Evolutionary conservation across 176 grass and related monocot species (phyloP), one percentile per base, ranked within the genome.

Genomic region (Elaeis guineensis): DNA sequence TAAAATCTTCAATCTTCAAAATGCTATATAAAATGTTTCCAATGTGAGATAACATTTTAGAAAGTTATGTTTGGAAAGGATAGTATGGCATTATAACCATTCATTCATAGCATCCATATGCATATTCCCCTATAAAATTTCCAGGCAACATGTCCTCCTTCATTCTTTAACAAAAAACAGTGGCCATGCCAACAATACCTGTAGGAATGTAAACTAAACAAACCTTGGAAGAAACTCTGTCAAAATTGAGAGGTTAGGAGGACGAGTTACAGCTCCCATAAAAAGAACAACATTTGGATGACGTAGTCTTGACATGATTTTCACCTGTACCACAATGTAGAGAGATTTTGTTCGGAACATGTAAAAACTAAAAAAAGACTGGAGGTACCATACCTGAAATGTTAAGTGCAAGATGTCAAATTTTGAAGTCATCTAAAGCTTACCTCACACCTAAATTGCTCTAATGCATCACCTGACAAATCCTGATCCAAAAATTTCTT

Each of bases 251-350:
- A 98, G 88, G 80, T 98, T 92, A 80, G 93, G 88, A 59, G 93
- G 79, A 17, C 86, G 89, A 55, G 88, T 86, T 72, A 98, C 93
- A 63, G 86, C 83, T 79, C 93, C 93, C 88, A 98, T 86, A 79
- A 92, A 98, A 70, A 98, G 87, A 89, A 98, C 93, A n/a, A 98
- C 74, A 86, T 92, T 98, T 20, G 88, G 93, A 35, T 98, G 93
- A 15, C 93, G 86, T 60, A 98, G 57, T 64, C 87, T 92, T 59
- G 75, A 98, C 93, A 98, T 98, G 60, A 98, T 83, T 53, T 84
- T 82, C 55, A 98, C 93, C 93, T 98, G 54, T 44, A 76, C 56
- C 64, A 81, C 58, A 17, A 62, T 71, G 51, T 56, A 25, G 69
- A 67, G 53, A 80, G 28, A 73, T 30, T 67, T 55, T 72, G 64